A percentile compares a stretch with the other conserved stretches of the same genome.
Conservation (phyloP, 2,329 filamentous ascomycete species). For the Talaromyces sp. region DNA sequence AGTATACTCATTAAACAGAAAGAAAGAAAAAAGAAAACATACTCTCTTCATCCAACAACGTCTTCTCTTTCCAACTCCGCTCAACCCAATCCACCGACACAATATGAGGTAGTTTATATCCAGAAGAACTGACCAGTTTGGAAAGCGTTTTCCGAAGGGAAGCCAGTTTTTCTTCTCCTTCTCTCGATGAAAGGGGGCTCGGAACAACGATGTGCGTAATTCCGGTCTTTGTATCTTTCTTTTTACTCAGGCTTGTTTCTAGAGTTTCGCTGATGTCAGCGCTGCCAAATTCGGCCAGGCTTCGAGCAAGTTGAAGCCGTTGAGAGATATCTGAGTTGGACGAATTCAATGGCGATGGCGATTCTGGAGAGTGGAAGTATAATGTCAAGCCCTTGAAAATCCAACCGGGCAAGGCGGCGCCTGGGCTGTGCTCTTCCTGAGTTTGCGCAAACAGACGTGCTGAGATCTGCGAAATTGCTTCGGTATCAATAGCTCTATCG, state of each 20-base stretch:
- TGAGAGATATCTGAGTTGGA: not conserved
- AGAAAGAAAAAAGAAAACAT: not conserved
- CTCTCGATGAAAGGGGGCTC: constrained; percentile 43
- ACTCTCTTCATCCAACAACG: constrained; percentile 73
- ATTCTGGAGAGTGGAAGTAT: constrained; percentile 33
- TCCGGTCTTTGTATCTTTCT: constrained; percentile 31
- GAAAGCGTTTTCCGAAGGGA: constrained; percentile 27
- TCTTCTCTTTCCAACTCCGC: constrained; percentile 74
- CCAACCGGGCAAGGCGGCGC: constrained; percentile 32
- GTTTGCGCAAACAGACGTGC: constrained; percentile 52
- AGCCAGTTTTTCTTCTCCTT: constrained; percentile 22
- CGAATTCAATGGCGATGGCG: not conserved
- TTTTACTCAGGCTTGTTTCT: constrained; percentile 18
- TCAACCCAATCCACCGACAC: constrained; percentile 70
- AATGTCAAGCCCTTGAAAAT: constrained; percentile 46
- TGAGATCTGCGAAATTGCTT: constrained; percentile 45
- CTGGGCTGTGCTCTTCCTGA: constrained; percentile 31
- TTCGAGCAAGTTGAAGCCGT: constrained; percentile 42
- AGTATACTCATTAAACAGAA: not conserved
- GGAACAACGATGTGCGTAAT: constrained; percentile 70
- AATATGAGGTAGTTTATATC: constrained; percentile 58
- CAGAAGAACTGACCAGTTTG: constrained; percentile 20
- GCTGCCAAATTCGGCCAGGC: constrained; percentile 64
- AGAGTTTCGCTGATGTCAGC: constrained; percentile 54
- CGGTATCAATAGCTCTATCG: constrained; percentile 22